Base-by-base conservation (phyloP, 495 filamentous ascomycete genomes). In the Immersiella caudata region DNA sequence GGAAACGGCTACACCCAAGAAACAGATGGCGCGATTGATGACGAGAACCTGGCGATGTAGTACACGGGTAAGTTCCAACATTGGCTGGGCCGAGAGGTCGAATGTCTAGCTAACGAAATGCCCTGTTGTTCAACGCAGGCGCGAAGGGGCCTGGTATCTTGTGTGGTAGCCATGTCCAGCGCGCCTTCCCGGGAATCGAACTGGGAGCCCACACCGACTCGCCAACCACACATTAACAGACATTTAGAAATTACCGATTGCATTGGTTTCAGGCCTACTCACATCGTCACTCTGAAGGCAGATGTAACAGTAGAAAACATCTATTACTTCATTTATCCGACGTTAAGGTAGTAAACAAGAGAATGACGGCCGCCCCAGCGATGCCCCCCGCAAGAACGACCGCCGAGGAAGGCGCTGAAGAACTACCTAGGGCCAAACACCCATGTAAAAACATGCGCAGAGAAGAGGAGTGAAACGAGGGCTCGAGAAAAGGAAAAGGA, bases 401-500 rank as follows among this genome's bases (percentile, higher is more conserved):
- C 25, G n/a, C 35, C 40, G 58, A 46, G 60, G 51, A 33, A 60
- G 60, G 50, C 56, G 49, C 36, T 63, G 58, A 67, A 63, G 61
- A 21, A 61, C 46, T 61, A 36, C 33, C 59, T 61, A 54, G 35
- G 33, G 25, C 46, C 57, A 35, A 33, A n/a, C 29, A 49, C 26
- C 24, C 52, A 20, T 65, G 54, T 62, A 40, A 62, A 1, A 59
- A 36, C 33, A 60, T 29, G 8, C 25, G 16, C 25, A 52, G n/a
- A 22, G 11, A 63, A 49, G 33, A 57, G 22, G 60, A n/a, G 8
- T 26, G 22, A 36, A 14, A 62, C n/a, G 46, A 58, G 22, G 57
- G 18, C 20, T 9, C 16, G 14, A 55, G 29, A 33, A 64, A 64
- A 68, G 67, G 59, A 57, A 68, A 72, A 64, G 66, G 62, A 63